Percentiles rank a stretch among this genome's conserved stretches.
These are phyloP conservation scores for Diaporthe ampelina DNA, from an alignment of 2,329 filamentous ascomycete genomes.

Conservation along the genomic window DNA sequence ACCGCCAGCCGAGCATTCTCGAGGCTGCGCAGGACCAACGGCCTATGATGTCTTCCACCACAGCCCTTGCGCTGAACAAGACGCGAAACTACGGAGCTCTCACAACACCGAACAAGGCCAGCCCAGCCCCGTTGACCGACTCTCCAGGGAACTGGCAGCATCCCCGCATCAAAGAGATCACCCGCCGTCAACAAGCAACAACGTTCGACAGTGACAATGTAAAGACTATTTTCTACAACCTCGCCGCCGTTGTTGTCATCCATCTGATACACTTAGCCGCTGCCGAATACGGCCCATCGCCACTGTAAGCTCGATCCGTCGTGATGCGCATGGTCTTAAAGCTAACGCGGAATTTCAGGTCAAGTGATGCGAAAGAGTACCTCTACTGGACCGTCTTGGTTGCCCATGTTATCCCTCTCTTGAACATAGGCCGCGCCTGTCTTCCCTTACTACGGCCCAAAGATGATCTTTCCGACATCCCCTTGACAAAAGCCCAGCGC, in stretches of 20 bases:
- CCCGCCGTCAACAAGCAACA: conserved; percentile 81
- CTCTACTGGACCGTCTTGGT: conserved; percentile 60
- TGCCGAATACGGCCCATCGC: conserved; percentile 52
- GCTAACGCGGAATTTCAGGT: conserved; percentile 19
- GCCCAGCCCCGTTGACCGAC: conserved; percentile 54
- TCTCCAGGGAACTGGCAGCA: conserved; percentile 90
- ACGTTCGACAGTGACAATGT: conserved; percentile 86
- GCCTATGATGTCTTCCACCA: conserved; percentile 50
- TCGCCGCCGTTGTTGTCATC: conserved; percentile 56
- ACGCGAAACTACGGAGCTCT: conserved; percentile 37
- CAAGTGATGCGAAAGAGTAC: conserved; percentile 52
- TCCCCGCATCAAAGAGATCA: conserved; percentile 89
- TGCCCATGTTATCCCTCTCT: conserved; percentile 69
- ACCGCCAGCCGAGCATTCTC: background rate
- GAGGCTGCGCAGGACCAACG: background rate
- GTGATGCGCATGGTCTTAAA: conserved; percentile 33
- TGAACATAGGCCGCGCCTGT: conserved; percentile 80
- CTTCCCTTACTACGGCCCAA: conserved; percentile 78
- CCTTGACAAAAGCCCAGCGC: conserved; percentile 90
- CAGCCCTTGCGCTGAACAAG: conserved; percentile 42
- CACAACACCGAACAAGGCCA: conserved; percentile 46
- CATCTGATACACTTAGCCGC: conserved; percentile 55
- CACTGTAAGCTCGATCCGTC: conserved; percentile 53
- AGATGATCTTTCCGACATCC: conserved; percentile 89
- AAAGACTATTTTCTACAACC: conserved; percentile 77